Evolutionary conservation across 352 stramenopile genomes (phyloP).

Genomic region (Saprolegnia diclina): DNA sequence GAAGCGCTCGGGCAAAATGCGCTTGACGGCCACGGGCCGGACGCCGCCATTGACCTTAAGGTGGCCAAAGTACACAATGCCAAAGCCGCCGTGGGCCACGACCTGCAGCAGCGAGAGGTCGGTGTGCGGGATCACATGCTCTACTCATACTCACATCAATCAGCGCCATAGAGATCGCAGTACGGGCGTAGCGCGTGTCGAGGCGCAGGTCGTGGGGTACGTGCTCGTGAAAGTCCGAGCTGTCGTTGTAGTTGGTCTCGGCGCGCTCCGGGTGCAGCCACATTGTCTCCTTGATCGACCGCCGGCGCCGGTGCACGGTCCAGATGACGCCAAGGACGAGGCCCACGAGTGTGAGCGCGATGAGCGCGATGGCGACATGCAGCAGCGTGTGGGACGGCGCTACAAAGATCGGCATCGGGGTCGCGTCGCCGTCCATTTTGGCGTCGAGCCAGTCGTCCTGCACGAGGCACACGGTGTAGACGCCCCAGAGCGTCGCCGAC

Average conservation of each 20-base stretch:
- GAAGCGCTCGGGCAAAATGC: constrained; percentile 5
- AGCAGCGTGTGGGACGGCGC: too few relatives aligned
- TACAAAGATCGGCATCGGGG: too few relatives aligned
- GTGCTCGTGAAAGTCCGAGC: not conserved
- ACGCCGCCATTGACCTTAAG: not conserved
- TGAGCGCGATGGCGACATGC: not conserved
- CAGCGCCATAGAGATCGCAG: not conserved
- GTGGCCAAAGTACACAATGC: constrained; percentile 8
- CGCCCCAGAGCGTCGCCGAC: not conserved
- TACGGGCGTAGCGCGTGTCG: not conserved
- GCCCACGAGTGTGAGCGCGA: not conserved
- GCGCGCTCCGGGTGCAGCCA: not conserved
- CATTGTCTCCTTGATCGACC: not conserved
- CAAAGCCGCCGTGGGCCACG: constrained; percentile 5
- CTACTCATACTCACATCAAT: not conserved
- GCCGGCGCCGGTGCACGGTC: not conserved
- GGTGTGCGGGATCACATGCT: not conserved
- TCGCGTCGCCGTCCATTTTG: not conserved
- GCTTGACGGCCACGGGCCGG: constrained; percentile 12
- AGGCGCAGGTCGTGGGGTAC: constrained; percentile 9
- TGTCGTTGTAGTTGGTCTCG: not conserved
- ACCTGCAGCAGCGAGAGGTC: not conserved
- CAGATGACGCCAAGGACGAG: not conserved
- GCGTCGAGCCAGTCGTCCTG: not conserved
- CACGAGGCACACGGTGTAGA: not conserved